Base-by-base conservation (phyloP, 306 rosid species). In the Leucaena leucocephala region DNA sequence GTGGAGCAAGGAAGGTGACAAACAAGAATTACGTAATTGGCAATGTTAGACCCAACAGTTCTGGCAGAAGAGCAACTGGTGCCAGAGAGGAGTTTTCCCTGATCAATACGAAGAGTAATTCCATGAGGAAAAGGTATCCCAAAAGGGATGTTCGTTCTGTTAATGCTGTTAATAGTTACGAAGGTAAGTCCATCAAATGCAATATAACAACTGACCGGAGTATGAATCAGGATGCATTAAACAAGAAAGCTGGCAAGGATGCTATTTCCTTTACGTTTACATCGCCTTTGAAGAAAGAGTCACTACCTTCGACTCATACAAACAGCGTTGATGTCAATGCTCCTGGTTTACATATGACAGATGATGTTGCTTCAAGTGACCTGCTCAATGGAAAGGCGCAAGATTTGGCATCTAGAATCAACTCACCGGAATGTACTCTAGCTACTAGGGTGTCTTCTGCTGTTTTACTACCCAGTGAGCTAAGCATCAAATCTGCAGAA, bases 231-330 rank as follows among this genome's bases (percentile, higher is more conserved):
- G 82, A 83, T 80, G 70, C 79, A 42, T 86, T 88, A 76, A 85
- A 66, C 70, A 81, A 80, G 86, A 86, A 90, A 61, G 90, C 85
- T 48, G 85, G 89, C 79, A 85, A 79, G 79, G 99, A 86, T 78
- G 88, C 93, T 46, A 82, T 95, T 82, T 95, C 99, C 12, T 95
- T 95, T 83, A 93, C 98, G 7, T 95, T 95, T 87, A 95, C 86
- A 7, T 90, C 93, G 67, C 98, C 99, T 42, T 58, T 93, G 85
- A 93, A 89, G 84, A 92, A 78, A 76, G 89, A 88, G 46, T 76
- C 87, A 74, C 44, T 62, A 71, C 72, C 81, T 16, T 80, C 83
- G 27, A 76, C 80, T 22, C 85, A 81, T 54, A 76, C 77, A 21
- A 82, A 77, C 73, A 84, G 78, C 79, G 75, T 84, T 76, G 80